Evolutionary conservation across 345 rosid species (phyloP), one percentile per base, ranked within the genome.

Genomic region (Lumnitzera littorea): DNA sequence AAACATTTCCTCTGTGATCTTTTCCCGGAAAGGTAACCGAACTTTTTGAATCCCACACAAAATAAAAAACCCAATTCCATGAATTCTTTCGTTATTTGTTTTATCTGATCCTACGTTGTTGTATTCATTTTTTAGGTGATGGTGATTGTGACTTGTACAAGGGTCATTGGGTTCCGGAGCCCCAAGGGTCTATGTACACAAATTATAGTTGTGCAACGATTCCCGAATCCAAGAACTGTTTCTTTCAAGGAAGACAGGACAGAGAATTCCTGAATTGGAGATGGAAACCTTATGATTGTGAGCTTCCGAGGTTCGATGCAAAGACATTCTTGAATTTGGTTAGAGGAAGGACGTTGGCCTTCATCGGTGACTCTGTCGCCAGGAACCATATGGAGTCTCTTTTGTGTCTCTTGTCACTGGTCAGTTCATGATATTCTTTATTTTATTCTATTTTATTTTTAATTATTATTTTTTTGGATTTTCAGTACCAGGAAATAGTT

Each of bases 381-480:
- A 78, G 89, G 57, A 92, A 92, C 73, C 97, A 92, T 25, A 68
- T 89, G 81, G 96, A 90, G 56, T 92, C 96, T 3, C 90, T 92
- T 17, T 82, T 87, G 5, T 92, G 97, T 59, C 85, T 89, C 57
- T 67, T 92, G 62, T 90, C 96, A 15, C 71, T 72, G 91, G 97
- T 89, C 54, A 59, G 49, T 25, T 36, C 48, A 8, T 8, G 52
- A 14, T 14, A 50, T 14, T 50, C 52, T 13, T 50, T 20, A 20
- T 20, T 27, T 27, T 5, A 3, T 27, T 27, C 5, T 27, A 2
- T 27, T 27, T 27, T 27, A 2, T 27, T 27, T 27, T 27, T 27
- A 27, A 27, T 27, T 0, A 27, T 27, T 20, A 20, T 20, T 20
- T 20, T 20, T 20, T 20, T 20, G 20, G 20, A 20, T 20, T 20